phyloP scores from a whole-genome alignment of 768 basidiomycete genomes.

The Lentinula edodes region DNA sequence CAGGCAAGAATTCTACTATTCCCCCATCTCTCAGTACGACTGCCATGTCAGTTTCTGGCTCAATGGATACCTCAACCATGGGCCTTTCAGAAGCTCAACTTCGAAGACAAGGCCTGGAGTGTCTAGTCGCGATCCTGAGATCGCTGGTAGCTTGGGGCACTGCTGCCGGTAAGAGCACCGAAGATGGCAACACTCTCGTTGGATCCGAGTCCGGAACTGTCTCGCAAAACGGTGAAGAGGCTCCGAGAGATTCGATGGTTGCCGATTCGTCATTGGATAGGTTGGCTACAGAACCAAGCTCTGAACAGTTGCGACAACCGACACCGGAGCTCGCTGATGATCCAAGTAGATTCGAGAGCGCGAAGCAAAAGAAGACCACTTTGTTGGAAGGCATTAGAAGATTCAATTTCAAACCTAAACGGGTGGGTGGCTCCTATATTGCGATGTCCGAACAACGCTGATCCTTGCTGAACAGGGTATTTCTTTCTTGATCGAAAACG shows the following conservation, averaged over 20 bases:
- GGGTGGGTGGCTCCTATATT: constrained; percentile 41
- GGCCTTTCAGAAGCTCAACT: constrained; percentile 81
- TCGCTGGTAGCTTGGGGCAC: constrained; percentile 92
- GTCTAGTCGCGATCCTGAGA: constrained; percentile 80
- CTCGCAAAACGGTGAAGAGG: constrained; percentile 50
- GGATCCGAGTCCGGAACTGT: constrained; percentile 29
- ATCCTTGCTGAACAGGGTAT: constrained; percentile 57
- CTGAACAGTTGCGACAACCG: constrained; percentile 54
- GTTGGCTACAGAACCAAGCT: constrained; percentile 41
- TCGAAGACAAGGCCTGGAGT: constrained; percentile 90
- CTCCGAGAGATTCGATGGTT: constrained; percentile 40
- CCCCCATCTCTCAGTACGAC: constrained; percentile 61
- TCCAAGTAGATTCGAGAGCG: constrained; percentile 88
- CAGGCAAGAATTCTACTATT: constrained; percentile 29
- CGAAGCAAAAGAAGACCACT: constrained; percentile 94
- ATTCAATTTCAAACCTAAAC: constrained; percentile 99
- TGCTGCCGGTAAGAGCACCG: constrained; percentile 38
- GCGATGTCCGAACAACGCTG: neutral
- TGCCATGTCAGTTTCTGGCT: constrained; percentile 58
- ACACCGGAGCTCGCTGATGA: constrained; percentile 87
- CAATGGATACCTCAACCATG: constrained; percentile 59
- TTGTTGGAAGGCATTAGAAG: constrained; percentile 93
- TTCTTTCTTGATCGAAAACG: constrained; percentile 80
- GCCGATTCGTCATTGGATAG: constrained; percentile 55
- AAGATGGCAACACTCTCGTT: constrained; percentile 27